These are phyloP conservation scores for Arthrinium phaeospermum DNA, from an alignment of 2,329 filamentous ascomycete species.

Conservation along the genomic window DNA sequence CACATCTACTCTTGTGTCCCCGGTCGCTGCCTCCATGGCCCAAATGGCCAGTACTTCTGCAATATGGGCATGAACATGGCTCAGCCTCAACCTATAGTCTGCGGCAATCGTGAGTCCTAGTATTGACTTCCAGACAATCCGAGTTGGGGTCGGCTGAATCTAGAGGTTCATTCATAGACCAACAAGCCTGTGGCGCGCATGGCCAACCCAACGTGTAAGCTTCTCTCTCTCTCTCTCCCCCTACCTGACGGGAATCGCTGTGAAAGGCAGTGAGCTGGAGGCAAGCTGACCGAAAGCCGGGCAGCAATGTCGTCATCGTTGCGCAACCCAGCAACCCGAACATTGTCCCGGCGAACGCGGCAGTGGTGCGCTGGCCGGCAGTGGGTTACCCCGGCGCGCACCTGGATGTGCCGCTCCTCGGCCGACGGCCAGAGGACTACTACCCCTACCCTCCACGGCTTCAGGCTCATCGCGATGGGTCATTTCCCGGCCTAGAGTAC, in stretches of 20 bases:
- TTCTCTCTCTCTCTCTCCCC: not conserved
- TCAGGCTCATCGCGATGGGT: not conserved
- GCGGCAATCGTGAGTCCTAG: not conserved
- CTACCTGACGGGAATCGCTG: not conserved
- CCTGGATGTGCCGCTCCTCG: not conserved
- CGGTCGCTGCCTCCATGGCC: not conserved
- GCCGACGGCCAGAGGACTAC: slow-evolving; percentile 21
- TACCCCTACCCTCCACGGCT: slow-evolving; percentile 6
- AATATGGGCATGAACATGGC: not conserved
- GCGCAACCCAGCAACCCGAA: not conserved
- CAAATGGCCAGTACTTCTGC: not conserved
- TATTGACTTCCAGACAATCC: not conserved
- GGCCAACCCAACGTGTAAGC: not conserved
- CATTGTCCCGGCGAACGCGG: not conserved
- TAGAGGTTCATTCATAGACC: not conserved
- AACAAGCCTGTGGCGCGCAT: not conserved
- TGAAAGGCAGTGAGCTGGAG: not conserved
- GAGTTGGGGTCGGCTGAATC: not conserved
- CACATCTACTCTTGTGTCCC: not conserved
- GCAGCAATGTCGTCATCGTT: not conserved
- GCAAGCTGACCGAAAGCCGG: not conserved
- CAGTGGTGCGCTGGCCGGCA: not conserved
- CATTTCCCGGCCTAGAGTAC: not conserved
- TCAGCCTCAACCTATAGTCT: not conserved
- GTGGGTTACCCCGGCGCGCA: not conserved